Evolutionary conservation across 805 yeast genomes (phyloP).

Genomic region (Yamadazyma akitaensis): DNA sequence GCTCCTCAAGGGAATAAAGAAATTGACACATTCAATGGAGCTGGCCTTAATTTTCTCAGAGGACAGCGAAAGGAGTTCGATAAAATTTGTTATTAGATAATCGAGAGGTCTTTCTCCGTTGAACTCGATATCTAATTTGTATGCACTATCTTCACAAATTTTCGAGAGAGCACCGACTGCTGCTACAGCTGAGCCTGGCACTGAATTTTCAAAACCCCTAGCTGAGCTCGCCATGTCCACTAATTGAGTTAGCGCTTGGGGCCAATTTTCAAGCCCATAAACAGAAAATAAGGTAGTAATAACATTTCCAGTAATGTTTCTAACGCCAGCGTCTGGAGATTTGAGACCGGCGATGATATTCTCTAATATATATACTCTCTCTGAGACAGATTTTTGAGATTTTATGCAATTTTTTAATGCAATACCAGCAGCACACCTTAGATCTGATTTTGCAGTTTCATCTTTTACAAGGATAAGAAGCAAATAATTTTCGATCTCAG

Average conservation of each 20-base stretch:
- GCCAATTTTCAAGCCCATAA: slow-evolving; percentile 72
- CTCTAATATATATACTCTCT: slow-evolving; percentile 32
- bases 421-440: slow-evolving; percentile 87
- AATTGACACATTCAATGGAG: slow-evolving; percentile 70
- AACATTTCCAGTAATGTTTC: slow-evolving; percentile 89
- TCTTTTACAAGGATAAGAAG: slow-evolving; percentile 63
- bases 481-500: slow-evolving; percentile 80
- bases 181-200: slow-evolving; percentile 52
- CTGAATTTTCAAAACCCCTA: slow-evolving; percentile 3
- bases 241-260: slow-evolving; percentile 64
- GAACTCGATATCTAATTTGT: slow-evolving; percentile 60
- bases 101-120: slow-evolving; percentile 66
- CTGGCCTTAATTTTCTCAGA: slow-evolving; percentile 54
- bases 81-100: slow-evolving; percentile 60
- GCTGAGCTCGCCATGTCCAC: slow-evolving; percentile 47
- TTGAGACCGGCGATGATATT: slow-evolving; percentile 54
- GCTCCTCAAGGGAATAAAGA: slow-evolving; percentile 66
- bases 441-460: slow-evolving; percentile 44
- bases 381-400: slow-evolving; percentile 16
- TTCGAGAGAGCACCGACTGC: slow-evolving; percentile 79
- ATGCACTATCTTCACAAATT: slow-evolving; percentile 85
- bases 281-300: slow-evolving; percentile 75
- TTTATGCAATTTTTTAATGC: slow-evolving; percentile 69
- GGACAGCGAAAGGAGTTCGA: slow-evolving; percentile 39
- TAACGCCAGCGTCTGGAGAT: slow-evolving; percentile 56